Evolutionary conservation across 495 filamentous ascomycete species (phyloP).

Genomic region (Chaetomidium leptoderma): DNA sequence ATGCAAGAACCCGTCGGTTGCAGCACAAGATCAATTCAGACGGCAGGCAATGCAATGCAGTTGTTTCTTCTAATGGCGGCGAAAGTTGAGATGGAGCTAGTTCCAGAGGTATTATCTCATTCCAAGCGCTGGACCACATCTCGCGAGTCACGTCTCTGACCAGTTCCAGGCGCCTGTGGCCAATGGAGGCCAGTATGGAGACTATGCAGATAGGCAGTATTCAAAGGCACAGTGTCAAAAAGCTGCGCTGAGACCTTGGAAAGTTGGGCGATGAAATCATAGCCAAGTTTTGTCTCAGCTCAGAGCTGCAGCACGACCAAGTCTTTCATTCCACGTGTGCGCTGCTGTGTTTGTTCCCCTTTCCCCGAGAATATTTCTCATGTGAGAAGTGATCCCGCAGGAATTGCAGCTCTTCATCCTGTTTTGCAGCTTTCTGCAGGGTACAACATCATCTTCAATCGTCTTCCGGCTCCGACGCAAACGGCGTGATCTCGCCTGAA

Average conservation of each 20-base stretch:
- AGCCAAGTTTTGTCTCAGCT: constrained; percentile 14
- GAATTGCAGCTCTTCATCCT: background rate
- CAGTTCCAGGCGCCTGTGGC: no score
- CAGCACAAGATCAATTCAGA: background rate
- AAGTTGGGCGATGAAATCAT: constrained; percentile 28
- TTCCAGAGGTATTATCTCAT: no score
- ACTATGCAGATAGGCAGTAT: background rate
- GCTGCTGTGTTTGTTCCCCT: background rate
- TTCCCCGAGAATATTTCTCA: background rate
- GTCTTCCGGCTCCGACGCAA: background rate
- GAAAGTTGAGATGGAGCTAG: no score
- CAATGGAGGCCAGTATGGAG: no score
- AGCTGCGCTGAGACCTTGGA: constrained; percentile 4
- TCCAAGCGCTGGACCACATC: no score
- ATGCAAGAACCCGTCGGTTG: constrained; percentile 4
- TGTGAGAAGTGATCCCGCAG: background rate
- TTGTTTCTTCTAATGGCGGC: no score
- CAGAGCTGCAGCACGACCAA: background rate
- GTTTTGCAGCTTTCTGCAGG: background rate
- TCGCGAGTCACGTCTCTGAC: no score
- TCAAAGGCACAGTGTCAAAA: background rate
- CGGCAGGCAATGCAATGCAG: no score
- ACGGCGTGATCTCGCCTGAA: constrained; percentile 18
- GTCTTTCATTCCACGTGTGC: background rate
- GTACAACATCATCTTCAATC: background rate